These are phyloP conservation scores for Colletotrichum chrysophilum DNA, from an alignment of 2,329 filamentous ascomycete genomes.

Conservation along the genomic window DNA sequence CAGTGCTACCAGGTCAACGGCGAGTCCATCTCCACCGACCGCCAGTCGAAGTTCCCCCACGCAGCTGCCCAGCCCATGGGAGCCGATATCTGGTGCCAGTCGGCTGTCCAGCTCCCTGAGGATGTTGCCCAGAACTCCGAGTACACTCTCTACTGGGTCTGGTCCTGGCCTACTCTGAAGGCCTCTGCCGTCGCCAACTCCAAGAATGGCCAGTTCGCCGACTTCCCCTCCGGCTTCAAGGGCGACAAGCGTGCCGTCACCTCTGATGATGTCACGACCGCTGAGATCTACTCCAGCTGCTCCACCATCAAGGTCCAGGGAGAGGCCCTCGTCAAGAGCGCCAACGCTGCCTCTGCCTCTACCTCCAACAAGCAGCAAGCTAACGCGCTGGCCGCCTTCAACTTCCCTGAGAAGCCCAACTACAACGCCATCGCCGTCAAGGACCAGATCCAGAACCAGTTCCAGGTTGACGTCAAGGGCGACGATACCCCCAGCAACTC, in stretches of 20 bases:
- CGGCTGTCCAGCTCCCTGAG: conserved; percentile 76
- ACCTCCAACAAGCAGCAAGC: conserved; percentile 20
- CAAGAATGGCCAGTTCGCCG: conserved; percentile 45
- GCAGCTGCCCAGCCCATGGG: conserved; percentile 56
- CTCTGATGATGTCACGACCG: conserved; percentile 25
- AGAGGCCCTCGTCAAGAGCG: conserved; percentile 1
- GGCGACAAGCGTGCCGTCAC: conserved; percentile 19
- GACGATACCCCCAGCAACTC: conserved; percentile 8
- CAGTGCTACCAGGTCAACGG: conserved; percentile 83
- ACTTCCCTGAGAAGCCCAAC: conserved; percentile 42
- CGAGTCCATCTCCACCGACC: conserved; percentile 60
- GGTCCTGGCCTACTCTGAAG: conserved; percentile 81
- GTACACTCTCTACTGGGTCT: conserved; percentile 93
- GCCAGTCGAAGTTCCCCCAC: conserved; percentile 61
- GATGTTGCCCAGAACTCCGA: conserved; percentile 65
- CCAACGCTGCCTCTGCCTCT: conserved; percentile 9
- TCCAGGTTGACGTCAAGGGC: conserved; percentile 45
- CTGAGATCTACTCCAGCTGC: conserved; percentile 42
- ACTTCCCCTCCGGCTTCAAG: conserved; percentile 36
- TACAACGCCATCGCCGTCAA: conserved; percentile 49
- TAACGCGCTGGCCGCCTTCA: conserved; percentile 14
- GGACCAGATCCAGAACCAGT: conserved; percentile 50
- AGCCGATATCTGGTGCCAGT: conserved; percentile 77
- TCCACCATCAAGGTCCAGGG: conserved; percentile 21
- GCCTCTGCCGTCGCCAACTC: conserved; percentile 44